These are phyloP conservation scores for Camelina sativa DNA, from an alignment of 345 rosid genomes.

Conservation along the genomic window DNA sequence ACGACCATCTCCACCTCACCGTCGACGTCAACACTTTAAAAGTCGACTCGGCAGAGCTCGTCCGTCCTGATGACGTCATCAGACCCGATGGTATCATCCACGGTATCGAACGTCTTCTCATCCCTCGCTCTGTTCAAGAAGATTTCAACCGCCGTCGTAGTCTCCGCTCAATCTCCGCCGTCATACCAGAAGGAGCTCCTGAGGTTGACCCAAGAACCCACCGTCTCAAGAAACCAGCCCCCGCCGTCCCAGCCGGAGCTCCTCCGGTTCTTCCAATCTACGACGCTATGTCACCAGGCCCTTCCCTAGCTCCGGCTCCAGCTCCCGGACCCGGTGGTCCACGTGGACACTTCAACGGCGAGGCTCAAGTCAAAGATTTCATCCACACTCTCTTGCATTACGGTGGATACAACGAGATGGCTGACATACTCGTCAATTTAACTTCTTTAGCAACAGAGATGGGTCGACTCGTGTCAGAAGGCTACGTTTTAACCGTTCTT, in stretches of 20 bases:
- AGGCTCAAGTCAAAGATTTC: constrained; percentile 87
- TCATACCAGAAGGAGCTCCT: constrained; percentile 71
- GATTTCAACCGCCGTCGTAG: constrained; percentile 70
- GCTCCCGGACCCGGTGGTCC: constrained; percentile 98
- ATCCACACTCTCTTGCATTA: constrained; percentile 84
- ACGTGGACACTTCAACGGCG: constrained; percentile 83
- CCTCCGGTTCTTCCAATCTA: constrained; percentile 79
- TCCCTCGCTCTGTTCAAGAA: constrained; percentile 76
- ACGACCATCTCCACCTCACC: constrained; percentile 55
- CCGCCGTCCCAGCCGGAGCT: constrained; percentile 63
- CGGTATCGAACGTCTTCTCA: constrained; percentile 64
- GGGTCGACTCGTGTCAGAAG: constrained; percentile 91
- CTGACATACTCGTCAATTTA: constrained; percentile 86
- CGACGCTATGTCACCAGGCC: constrained; percentile 97
- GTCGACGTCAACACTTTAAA: constrained; percentile 44
- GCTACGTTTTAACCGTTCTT: constrained; percentile 84
- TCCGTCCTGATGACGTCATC: constrained; percentile 50
- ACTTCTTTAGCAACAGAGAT: constrained; percentile 94
- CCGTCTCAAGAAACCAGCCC: constrained; percentile 63
- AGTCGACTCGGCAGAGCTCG: constrained; percentile 55
- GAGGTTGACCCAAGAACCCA: constrained; percentile 74
- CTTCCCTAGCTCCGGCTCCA: constrained; percentile 91
- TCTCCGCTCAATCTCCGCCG: constrained; percentile 72
- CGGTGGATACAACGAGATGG: constrained; percentile 98
- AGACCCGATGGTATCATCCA: constrained; percentile 81